A percentile compares a stretch with the other conserved stretches of the same genome.
Conservation (phyloP, 768 basidiomycete genomes). For the Fomitopsis pulvina region DNA sequence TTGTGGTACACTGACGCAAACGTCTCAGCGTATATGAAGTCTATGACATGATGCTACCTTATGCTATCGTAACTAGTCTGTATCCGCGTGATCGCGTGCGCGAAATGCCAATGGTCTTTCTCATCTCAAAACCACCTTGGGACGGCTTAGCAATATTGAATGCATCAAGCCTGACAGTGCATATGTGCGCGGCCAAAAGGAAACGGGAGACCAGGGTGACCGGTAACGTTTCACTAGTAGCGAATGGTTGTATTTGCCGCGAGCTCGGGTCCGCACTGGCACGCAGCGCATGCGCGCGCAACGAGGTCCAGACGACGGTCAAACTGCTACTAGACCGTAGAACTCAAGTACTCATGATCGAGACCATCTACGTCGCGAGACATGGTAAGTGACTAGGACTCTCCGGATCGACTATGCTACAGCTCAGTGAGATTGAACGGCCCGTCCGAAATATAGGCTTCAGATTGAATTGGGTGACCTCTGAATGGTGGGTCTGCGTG, state of each 20-base stretch:
- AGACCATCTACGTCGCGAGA: slow-evolving; percentile 62
- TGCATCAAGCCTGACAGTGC: no score
- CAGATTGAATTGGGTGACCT: slow-evolving; percentile 65
- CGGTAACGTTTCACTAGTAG: no score
- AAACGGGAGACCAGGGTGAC: no score
- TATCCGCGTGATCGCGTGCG: slow-evolving; percentile 12
- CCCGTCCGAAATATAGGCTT: slow-evolving; percentile 43
- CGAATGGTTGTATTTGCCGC: no score
- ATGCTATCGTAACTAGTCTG: slow-evolving; percentile 19
- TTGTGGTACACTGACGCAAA: slow-evolving; percentile 5
- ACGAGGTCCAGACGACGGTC: no score
- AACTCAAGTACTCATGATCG: slow-evolving; percentile 41
- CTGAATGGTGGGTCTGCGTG: slow-evolving; percentile 47
- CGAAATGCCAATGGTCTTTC: neutral
- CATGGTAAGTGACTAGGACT: slow-evolving; percentile 48
- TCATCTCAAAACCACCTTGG: neutral
- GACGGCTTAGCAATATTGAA: no score
- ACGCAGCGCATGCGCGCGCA: no score
- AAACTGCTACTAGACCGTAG: no score
- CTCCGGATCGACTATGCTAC: no score
- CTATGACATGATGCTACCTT: slow-evolving; percentile 18
- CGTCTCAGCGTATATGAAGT: slow-evolving; percentile 17
- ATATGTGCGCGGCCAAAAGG: no score
- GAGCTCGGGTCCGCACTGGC: no score
- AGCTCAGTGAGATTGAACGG: neutral